These are phyloP conservation scores for Candida sanyaensis DNA, from an alignment of 1,139 yeast genomes.

Conservation along the genomic window DNA sequence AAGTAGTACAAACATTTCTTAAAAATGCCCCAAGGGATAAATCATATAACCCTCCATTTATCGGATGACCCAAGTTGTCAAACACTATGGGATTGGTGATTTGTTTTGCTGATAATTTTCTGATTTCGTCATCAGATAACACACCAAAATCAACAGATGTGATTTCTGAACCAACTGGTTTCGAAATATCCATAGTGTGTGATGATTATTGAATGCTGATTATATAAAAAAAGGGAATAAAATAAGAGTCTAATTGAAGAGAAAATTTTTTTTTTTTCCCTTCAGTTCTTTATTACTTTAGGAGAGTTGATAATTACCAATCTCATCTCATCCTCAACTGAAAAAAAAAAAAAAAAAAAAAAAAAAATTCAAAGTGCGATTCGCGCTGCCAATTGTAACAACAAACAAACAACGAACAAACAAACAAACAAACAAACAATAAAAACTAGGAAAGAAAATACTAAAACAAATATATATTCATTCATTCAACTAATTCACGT, in stretches of 20 bases:
- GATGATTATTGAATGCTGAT: background rate
- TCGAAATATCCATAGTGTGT: conserved; percentile 79
- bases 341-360: background rate
- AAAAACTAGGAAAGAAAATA: background rate
- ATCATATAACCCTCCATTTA: conserved; percentile 91
- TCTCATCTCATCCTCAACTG: background rate
- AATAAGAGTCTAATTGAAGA: background rate
- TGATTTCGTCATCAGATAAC: conserved; percentile 77
- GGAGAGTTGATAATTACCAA: background rate
- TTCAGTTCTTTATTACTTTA: background rate
- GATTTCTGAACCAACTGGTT: conserved; percentile 95
- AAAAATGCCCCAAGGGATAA: conserved; percentile 92
- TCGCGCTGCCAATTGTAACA: background rate
- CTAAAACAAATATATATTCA: background rate
- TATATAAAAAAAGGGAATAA: background rate
- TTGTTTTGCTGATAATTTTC: conserved; percentile 88
- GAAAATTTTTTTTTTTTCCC: background rate
- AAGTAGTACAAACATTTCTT: conserved; percentile 86
- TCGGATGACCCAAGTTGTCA: conserved; percentile 95
- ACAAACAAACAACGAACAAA: too few relatives aligned
- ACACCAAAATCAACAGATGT: conserved; percentile 91
- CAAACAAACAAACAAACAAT: background rate
- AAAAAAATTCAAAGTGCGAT: background rate
- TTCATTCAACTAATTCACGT: background rate
- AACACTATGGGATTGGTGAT: conserved; percentile 93